Evolutionary conservation across 208 protist genomes (phyloP).

Genomic region (Trypanosoma mega): DNA sequence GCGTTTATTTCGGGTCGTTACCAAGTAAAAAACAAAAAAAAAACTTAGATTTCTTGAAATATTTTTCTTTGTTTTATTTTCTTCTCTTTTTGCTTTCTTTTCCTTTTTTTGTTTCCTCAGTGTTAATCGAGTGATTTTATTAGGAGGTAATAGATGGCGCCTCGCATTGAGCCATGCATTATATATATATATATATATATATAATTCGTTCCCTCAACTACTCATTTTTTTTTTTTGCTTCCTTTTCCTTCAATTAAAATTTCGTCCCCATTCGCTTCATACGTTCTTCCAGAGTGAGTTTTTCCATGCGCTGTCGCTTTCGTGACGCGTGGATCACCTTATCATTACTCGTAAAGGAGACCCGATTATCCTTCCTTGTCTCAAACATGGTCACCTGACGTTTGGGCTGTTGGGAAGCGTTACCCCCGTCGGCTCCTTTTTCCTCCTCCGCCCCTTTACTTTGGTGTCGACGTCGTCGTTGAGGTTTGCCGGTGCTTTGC

Average conservation of each 20-base stretch:
- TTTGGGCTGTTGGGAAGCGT: background rate
- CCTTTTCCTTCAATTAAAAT: background rate
- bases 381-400: conserved; percentile 74
- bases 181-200: too few relatives aligned
- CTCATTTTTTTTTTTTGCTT: conserved; percentile 1
- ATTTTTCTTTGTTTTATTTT: conserved; percentile 8
- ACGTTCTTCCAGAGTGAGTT: conserved; percentile 74
- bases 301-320: conserved; percentile 66
- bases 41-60: background rate
- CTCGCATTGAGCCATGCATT: too few relatives aligned
- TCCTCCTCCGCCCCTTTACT: background rate
- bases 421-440: background rate
- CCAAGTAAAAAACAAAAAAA: background rate
- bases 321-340: conserved; percentile 74
- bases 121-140: too few relatives aligned
- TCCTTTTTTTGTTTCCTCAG: conserved; percentile 1
- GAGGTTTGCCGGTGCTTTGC: conserved; percentile 63
- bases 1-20: background rate
- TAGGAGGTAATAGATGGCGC: too few relatives aligned
- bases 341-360: conserved; percentile 60
- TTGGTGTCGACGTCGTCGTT: conserved; percentile 11
- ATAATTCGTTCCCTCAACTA: background rate
- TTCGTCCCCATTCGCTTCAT: conserved; percentile 32
- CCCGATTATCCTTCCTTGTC: conserved; percentile 41
- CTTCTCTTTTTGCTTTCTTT: conserved; percentile 5